Percentiles rank a stretch among this genome's conserved stretches.
These are phyloP conservation scores for Saccharomyces paradoxus DNA, from an alignment of 805 yeast species.

Conservation along the genomic window DNA sequence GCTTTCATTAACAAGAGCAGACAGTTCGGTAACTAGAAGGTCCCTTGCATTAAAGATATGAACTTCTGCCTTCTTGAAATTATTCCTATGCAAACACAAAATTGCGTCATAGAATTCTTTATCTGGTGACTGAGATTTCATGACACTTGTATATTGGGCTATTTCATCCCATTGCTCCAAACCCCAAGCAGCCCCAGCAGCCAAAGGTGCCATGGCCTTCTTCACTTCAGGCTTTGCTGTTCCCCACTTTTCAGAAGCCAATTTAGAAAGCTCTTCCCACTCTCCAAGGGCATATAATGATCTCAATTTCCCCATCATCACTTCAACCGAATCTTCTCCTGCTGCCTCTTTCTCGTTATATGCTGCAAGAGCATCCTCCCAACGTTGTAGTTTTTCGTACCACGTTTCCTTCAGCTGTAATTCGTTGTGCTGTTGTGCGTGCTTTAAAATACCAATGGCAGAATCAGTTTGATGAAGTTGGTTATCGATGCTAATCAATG, in stretches of 20 bases:
- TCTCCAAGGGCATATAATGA: constrained; percentile 97
- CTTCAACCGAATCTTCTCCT: constrained; percentile 61
- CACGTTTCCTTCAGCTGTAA: constrained; percentile 91
- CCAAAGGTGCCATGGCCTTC: constrained; percentile 87
- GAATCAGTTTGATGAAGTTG: constrained; percentile 96
- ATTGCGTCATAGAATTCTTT: constrained; percentile 92
- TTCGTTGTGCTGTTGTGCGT: constrained; percentile 86
- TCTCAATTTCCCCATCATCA: constrained; percentile 95
- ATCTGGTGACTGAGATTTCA: constrained; percentile 90
- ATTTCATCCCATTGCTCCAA: constrained; percentile 93
- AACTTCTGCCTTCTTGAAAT: constrained; percentile 69
- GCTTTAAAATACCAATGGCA: constrained; percentile 91
- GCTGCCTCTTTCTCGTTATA: constrained; percentile 67
- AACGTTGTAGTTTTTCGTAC: constrained; percentile 92
- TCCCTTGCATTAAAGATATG: constrained; percentile 85
- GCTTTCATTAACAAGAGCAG: constrained; percentile 91
- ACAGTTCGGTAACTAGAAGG: constrained; percentile 80
- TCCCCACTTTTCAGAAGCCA: constrained; percentile 83
- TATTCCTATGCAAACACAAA: constrained; percentile 72
- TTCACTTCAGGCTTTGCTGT: constrained; percentile 62
- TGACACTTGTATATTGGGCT: constrained; percentile 82
- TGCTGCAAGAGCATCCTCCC: constrained; percentile 96
- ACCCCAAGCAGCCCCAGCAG: constrained; percentile 99
- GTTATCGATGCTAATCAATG: constrained; percentile 85
- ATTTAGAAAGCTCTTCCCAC: constrained; percentile 85